These are phyloP conservation scores for Evansstolkia leycettana DNA, from an alignment of 495 filamentous ascomycete genomes.

Conservation along the genomic window DNA sequence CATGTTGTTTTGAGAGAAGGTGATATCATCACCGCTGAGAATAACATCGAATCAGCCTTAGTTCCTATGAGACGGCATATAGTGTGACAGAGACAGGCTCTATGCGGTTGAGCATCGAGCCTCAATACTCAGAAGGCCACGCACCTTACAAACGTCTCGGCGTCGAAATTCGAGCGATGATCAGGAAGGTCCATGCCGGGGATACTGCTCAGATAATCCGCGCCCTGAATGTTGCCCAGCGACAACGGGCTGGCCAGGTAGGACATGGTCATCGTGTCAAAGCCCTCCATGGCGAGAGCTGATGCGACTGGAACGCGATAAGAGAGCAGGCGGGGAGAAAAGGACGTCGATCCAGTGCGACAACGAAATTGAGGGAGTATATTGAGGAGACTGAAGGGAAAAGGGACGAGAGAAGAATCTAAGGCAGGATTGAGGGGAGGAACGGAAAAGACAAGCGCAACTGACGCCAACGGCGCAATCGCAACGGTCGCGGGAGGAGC, in stretches of 20 bases:
- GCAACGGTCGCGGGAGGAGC: constrained; percentile 1
- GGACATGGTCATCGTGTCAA: constrained; percentile 52
- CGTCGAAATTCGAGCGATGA: constrained; percentile 44
- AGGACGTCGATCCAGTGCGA: too few relatives aligned
- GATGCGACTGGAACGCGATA: constrained; percentile 2
- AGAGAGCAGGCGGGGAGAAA: too few relatives aligned
- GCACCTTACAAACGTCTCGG: constrained; percentile 48
- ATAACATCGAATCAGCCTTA: background rate
- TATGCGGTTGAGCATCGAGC: too few relatives aligned
- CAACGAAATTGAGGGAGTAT: constrained; percentile 1
- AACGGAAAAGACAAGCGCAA: constrained; percentile 11
- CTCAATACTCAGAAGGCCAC: constrained; percentile 6
- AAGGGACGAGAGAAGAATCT: constrained; percentile 2
- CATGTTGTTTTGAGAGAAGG: constrained; percentile 24
- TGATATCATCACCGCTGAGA: constrained; percentile 26
- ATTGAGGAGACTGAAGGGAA: constrained; percentile 9
- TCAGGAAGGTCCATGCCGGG: constrained; percentile 43
- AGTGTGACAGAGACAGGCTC: too few relatives aligned
- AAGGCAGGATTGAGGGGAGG: constrained; percentile 4
- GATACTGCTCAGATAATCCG: constrained; percentile 41
- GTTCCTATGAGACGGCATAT: background rate
- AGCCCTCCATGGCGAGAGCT: constrained; percentile 46
- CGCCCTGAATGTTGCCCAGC: constrained; percentile 35
- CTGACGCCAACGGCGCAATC: constrained; percentile 3
- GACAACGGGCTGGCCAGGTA: constrained; percentile 46